phyloP scores from a whole-genome alignment of 2,329 filamentous ascomycete species.

The Nigrospora osmanthi region DNA sequence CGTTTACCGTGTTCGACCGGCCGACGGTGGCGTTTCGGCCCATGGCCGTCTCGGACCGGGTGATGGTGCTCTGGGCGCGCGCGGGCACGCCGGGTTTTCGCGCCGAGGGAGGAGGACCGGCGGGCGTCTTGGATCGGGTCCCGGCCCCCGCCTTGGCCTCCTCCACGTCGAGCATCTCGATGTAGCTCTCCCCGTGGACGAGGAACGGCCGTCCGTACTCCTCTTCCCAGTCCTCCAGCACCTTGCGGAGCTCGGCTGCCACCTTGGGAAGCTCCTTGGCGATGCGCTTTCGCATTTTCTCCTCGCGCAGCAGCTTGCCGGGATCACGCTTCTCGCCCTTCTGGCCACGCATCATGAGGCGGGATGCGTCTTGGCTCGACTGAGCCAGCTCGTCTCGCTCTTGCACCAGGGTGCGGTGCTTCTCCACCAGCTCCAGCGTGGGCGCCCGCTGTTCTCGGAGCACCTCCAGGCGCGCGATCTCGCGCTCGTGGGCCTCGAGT shows the following conservation, averaged over 20 bases:
- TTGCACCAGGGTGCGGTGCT: conserved; percentile 70
- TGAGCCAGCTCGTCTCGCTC: conserved; percentile 83
- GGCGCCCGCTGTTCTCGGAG: conserved; percentile 84
- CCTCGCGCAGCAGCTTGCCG: conserved; percentile 84
- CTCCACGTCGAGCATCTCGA: conserved; percentile 70
- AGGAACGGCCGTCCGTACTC: conserved; percentile 91
- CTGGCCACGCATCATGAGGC: conserved; percentile 81
- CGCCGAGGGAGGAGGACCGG: conserved; percentile 45
- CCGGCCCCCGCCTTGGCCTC: conserved; percentile 41
- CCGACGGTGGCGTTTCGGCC: no score
- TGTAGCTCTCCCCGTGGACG: conserved; percentile 84
- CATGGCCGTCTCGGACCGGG: no score
- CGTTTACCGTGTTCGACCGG: no score
- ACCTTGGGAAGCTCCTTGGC: conserved; percentile 93
- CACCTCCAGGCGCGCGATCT: conserved; percentile 73
- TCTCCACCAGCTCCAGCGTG: conserved; percentile 74
- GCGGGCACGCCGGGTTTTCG: conserved; percentile 24
- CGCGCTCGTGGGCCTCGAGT: conserved; percentile 87
- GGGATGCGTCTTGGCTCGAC: conserved; percentile 90
- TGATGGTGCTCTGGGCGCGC: conserved; percentile 25
- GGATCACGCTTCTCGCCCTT: conserved; percentile 94
- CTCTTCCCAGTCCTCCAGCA: conserved; percentile 83
- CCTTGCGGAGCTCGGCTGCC: conserved; percentile 71
- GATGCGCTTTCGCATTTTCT: conserved; percentile 98
- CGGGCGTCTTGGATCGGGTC: conserved; percentile 69